phyloP scores from a whole-genome alignment of 352 stramenopile species.

The Pythium plurisporium region DNA sequence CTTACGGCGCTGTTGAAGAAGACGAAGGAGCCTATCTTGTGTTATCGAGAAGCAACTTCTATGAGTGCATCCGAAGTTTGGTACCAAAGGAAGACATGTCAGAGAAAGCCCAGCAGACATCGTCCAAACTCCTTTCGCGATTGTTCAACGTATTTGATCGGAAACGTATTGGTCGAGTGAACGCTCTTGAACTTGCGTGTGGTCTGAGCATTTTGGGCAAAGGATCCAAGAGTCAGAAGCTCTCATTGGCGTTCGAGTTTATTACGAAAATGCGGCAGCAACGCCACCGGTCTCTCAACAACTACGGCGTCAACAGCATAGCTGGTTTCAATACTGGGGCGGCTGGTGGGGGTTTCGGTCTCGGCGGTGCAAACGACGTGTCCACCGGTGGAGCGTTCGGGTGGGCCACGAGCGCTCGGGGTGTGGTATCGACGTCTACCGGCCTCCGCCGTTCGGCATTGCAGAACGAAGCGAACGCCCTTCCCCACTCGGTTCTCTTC shows the following conservation, averaged over 20 bases:
- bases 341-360: constrained; percentile 20
- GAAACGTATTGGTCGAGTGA: constrained; percentile 75
- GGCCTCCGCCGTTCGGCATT: constrained; percentile 33
- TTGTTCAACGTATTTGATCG: constrained; percentile 86
- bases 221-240: constrained; percentile 84
- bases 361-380: constrained; percentile 37
- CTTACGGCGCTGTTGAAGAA: constrained; percentile 74
- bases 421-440: constrained; percentile 25
- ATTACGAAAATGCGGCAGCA: constrained; percentile 83
- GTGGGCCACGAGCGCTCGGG: constrained; percentile 47
- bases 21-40: constrained; percentile 80
- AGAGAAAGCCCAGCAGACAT: constrained; percentile 82
- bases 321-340: constrained; percentile 20
- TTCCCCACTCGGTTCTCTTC: constrained; percentile 80
- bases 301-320: constrained; percentile 42
- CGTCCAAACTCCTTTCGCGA: constrained; percentile 75
- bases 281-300: constrained; percentile 60
- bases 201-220: constrained; percentile 81
- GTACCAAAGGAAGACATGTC: constrained; percentile 74
- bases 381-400: constrained; percentile 49
- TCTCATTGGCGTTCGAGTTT: constrained; percentile 83
- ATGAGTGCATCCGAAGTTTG: constrained; percentile 81
- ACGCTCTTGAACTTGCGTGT: constrained; percentile 81
- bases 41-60: constrained; percentile 77
- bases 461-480: constrained; percentile 46